phyloP scores from a whole-genome alignment of 2,329 filamentous ascomycete genomes.

The Trichoderma sp. region DNA sequence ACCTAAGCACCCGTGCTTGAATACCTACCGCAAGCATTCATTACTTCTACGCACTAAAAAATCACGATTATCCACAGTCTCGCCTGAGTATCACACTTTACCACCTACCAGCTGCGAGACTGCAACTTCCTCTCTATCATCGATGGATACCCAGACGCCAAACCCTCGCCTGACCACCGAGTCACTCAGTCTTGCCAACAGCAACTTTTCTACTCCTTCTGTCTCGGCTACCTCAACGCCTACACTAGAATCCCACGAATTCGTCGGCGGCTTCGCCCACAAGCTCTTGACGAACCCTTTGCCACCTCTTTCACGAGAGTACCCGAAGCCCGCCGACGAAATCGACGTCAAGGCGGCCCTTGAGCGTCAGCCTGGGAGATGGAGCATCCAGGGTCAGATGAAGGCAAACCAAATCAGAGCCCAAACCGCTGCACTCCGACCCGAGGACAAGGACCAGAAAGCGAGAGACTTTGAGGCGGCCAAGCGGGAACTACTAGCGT shows the following conservation, averaged over 20 bases:
- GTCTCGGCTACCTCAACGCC: constrained; percentile 11
- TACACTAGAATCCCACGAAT: constrained; percentile 10
- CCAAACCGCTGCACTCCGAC: constrained; percentile 22
- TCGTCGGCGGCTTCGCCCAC: not conserved
- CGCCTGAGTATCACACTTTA: not conserved
- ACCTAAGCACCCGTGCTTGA: not conserved
- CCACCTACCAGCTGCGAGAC: not conserved
- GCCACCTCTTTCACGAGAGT: constrained; percentile 35
- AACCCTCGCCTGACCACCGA: constrained; percentile 1
- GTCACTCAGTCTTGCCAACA: constrained; percentile 2
- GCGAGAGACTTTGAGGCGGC: constrained; percentile 43
- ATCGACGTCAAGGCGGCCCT: constrained; percentile 44
- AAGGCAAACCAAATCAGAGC: constrained; percentile 32
- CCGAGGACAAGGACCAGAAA: constrained; percentile 35
- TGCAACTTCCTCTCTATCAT: not conserved
- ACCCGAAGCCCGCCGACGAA: constrained; percentile 40
- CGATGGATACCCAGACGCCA: constrained; percentile 5
- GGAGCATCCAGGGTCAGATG: constrained; percentile 38
- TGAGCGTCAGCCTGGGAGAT: constrained; percentile 42
- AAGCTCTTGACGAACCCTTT: constrained; percentile 27
- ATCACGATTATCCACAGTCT: not conserved
- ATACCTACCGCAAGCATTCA: not conserved
- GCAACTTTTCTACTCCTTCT: constrained; percentile 14
- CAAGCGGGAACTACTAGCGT: constrained; percentile 47
- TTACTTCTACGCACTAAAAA: not conserved